phyloP scores from a whole-genome alignment of 2,329 filamentous ascomycete species.

The Clonostachys sp. region DNA sequence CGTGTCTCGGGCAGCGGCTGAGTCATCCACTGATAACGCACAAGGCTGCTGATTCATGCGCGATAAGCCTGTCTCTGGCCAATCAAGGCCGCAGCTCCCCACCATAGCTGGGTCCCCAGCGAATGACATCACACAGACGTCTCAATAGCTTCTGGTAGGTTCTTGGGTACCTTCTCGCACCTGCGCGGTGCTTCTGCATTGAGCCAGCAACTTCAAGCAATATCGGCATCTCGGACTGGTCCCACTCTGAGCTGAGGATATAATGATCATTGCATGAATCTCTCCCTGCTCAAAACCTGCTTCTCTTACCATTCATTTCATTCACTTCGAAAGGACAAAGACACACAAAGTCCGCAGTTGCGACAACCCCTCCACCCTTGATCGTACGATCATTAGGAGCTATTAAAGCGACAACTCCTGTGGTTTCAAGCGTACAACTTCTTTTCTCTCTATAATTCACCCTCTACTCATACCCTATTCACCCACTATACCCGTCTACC shows the following conservation, averaged over 20 bases:
- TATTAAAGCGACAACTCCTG: too few relatives aligned
- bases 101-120: slow-evolving; percentile 9
- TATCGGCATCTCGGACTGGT: too few relatives aligned
- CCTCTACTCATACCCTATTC: background rate
- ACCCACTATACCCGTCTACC: background rate
- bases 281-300: too few relatives aligned
- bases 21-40: slow-evolving; percentile 19
- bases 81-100: slow-evolving; percentile 10
- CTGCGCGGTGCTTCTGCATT: background rate
- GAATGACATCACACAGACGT: slow-evolving; percentile 29
- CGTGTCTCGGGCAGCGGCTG: background rate
- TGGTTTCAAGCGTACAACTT: background rate
- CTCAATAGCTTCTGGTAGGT: slow-evolving; percentile 22
- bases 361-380: too few relatives aligned
- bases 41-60: background rate
- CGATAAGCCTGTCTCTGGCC: background rate
- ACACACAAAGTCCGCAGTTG: too few relatives aligned
- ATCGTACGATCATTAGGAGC: too few relatives aligned
- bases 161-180: slow-evolving; percentile 5
- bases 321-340: too few relatives aligned
- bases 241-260: too few relatives aligned
- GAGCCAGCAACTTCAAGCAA: background rate
- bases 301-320: background rate
- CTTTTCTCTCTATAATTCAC: background rate
- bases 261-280: too few relatives aligned